Percentiles rank a stretch among this genome's conserved stretches.
Conservation (phyloP, 768 basidiomycete species). For the Boletus vinaceobasis region DNA sequence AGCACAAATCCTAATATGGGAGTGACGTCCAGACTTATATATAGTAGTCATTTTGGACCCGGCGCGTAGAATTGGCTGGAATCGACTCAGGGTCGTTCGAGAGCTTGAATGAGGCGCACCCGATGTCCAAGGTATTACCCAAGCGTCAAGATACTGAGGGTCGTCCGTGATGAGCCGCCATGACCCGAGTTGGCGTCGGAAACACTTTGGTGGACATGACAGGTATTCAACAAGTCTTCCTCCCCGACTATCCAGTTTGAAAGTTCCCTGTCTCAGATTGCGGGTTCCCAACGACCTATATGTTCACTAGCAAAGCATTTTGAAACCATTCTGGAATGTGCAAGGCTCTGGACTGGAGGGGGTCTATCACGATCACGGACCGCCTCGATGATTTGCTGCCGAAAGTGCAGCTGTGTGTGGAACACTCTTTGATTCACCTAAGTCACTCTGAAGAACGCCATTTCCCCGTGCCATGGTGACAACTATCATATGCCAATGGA, state of each 20-base stretch:
- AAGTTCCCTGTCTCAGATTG: not conserved
- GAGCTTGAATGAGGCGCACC: not conserved
- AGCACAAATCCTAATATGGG: no score
- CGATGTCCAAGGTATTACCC: not conserved
- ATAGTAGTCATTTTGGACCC: not conserved
- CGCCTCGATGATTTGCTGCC: not conserved
- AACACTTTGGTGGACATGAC: not conserved
- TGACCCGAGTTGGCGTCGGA: not conserved
- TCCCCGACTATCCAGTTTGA: not conserved
- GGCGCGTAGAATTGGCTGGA: no score
- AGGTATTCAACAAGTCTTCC: not conserved
- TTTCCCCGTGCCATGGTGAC: not conserved
- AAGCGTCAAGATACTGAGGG: not conserved
- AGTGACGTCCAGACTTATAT: not conserved
- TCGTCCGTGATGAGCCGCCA: not conserved
- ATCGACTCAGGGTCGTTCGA: not conserved
- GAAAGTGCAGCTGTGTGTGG: not conserved
- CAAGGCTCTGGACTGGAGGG: not conserved
- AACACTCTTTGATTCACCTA: not conserved
- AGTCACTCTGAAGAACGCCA: not conserved
- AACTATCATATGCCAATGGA: not conserved
- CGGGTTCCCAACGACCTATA: not conserved
- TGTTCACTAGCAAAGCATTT: not conserved
- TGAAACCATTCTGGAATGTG: not conserved
- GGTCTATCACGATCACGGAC: not conserved